Conservation (phyloP, 805 yeast genomes). For the Peterozyma xylosa region DNA sequence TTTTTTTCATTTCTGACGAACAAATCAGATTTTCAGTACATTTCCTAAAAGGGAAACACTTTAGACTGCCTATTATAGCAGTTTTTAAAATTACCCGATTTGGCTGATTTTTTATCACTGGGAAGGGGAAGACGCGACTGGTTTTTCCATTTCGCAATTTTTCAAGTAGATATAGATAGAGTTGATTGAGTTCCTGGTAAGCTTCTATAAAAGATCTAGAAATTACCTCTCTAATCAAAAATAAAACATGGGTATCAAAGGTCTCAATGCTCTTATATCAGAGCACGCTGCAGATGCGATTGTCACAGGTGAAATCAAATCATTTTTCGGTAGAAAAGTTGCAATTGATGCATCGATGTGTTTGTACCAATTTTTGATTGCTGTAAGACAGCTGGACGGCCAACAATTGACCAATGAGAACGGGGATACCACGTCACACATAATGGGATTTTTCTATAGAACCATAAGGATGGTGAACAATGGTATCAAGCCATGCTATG, state of each 20-base stretch:
- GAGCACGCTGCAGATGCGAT: conserved; percentile 88
- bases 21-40: too few relatives aligned
- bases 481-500: conserved; percentile 95
- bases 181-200: too few relatives aligned
- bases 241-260: conserved; percentile 45
- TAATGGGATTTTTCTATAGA: conserved; percentile 94
- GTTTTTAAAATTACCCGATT: too few relatives aligned
- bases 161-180: too few relatives aligned
- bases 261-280: conserved; percentile 76
- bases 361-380: conserved; percentile 88
- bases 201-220: too few relatives aligned
- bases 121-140: too few relatives aligned
- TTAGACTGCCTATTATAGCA: too few relatives aligned
- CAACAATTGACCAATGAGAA: conserved; percentile 78
- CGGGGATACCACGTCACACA: conserved; percentile 90
- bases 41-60: too few relatives aligned
- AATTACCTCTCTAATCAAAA: too few relatives aligned
- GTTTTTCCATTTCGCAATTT: too few relatives aligned
- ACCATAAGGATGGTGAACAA: conserved; percentile 84
- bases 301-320: conserved; percentile 71
- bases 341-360: conserved; percentile 98
- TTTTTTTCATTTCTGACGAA: too few relatives aligned
- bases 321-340: conserved; percentile 89
- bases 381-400: conserved; percentile 97
- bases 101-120: too few relatives aligned